Base-by-base conservation (phyloP, 768 basidiomycete genomes). In the Glaciozyma antarctica region DNA sequence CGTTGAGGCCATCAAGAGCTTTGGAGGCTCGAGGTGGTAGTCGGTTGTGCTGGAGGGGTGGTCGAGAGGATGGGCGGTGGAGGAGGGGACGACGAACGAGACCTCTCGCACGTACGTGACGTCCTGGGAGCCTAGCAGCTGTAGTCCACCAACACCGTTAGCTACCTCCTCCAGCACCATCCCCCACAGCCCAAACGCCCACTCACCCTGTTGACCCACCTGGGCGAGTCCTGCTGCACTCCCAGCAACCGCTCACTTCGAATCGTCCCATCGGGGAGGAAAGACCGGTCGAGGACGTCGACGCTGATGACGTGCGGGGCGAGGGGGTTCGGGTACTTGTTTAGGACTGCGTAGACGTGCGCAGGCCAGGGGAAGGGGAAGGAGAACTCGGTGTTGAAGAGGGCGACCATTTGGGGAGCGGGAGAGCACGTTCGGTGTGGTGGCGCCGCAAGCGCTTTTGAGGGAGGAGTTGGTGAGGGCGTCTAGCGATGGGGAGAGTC, bases 291-390 rank as follows among this genome's bases (percentile, higher is more conserved):
- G 15, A 71, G 55, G 26, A 68, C 66, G 41, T 71, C 70, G 32
- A 71, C 52, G 34, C 60, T 62, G 54, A 71, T 60, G 61, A 71
- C 70, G 47, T 71, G 70, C 22, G 70, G 64, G 0, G 70, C 66
- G 34, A 67, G 53, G 19, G 70, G 70, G 55, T 71, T 71, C 24
- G 70, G 70, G 64, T 71, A 71, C 56, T 71, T 71, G 66, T 71
- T 71, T 7, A 71, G 21, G 21, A 66, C 70, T 32, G 70, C 64
- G 43, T 63, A 71, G 55, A 52, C 61, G 30, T 71, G 70, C 17
- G 64, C 64, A 21, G 69, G 69, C 63, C 63, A 71, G 4, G 69
- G 69, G 45, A 54, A 67, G 8, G 32, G 9, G 62, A 67, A 71
- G 22, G 58, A 28, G 57, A 61, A 61, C 4, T 61, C 62, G 22